Evolutionary conservation across 192 early-diverging fungal genomes (phyloP).

Genomic region (Coemansia sp.): DNA sequence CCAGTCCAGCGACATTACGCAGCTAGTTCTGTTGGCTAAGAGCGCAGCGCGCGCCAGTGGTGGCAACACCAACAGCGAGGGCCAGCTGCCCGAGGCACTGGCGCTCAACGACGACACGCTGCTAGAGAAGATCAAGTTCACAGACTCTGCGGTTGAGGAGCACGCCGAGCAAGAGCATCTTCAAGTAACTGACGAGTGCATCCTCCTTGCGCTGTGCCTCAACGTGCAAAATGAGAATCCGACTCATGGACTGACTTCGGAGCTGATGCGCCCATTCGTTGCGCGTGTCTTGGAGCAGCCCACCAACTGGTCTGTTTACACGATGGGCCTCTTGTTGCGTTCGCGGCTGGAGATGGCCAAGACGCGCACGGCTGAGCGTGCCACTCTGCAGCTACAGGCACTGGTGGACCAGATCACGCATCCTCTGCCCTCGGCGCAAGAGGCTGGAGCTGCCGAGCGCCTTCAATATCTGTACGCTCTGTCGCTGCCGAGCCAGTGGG

Average conservation of each 20-base stretch:
- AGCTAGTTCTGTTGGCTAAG: slow-evolving; percentile 88
- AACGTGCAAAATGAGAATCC: slow-evolving; percentile 97
- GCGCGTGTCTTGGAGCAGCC: slow-evolving; percentile 85
- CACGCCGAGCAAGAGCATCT: slow-evolving; percentile 65
- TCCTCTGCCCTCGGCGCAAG: slow-evolving; percentile 26
- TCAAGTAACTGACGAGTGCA: slow-evolving; percentile 78
- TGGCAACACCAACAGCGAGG: neutral
- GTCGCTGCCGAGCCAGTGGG: slow-evolving; percentile 89
- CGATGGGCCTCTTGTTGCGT: slow-evolving; percentile 88
- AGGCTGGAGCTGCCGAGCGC: slow-evolving; percentile 62
- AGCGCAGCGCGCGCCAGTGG: slow-evolving; percentile 57
- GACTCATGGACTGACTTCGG: slow-evolving; percentile 85
- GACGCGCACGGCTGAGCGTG: slow-evolving; percentile 85
- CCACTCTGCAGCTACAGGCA: slow-evolving; percentile 88
- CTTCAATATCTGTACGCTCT: slow-evolving; percentile 78
- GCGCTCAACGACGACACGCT: slow-evolving; percentile 89
- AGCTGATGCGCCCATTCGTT: slow-evolving; percentile 96
- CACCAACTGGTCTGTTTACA: slow-evolving; percentile 98
- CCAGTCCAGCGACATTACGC: slow-evolving; percentile 83
- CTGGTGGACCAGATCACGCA: slow-evolving; percentile 90
- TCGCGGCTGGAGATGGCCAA: slow-evolving; percentile 86
- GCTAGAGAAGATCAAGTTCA: slow-evolving; percentile 76
- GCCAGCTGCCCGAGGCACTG: slow-evolving; percentile 72
- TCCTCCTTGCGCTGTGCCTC: slow-evolving; percentile 84
- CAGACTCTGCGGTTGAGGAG: slow-evolving; percentile 46